Percentiles rank a stretch among this genome's conserved stretches.
phyloP scores from a whole-genome alignment of 2,329 filamentous ascomycete species.

The Sporothrix luriei region DNA sequence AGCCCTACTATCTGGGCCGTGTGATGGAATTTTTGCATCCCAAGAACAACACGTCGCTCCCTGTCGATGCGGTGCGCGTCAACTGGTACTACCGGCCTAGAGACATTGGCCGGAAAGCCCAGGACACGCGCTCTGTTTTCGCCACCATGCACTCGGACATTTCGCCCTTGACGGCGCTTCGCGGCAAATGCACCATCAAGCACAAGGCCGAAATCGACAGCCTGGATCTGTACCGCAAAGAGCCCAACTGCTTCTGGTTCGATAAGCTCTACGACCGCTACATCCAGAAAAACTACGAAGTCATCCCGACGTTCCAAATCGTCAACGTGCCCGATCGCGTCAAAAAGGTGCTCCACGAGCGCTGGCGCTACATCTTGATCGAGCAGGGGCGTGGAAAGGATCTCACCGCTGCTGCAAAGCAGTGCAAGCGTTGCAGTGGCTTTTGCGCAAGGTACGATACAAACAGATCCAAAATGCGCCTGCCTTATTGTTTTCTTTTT shows the following conservation, averaged over 20 bases:
- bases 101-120: conserved; percentile 89
- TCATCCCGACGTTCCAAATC: conserved; percentile 86
- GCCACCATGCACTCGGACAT: conserved; percentile 99
- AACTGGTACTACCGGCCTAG: conserved; percentile 99
- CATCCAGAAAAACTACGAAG: conserved; percentile 96
- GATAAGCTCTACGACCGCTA: conserved; percentile 98
- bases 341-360: conserved; percentile 92
- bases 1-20: conserved; percentile 95
- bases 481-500: not conserved
- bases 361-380: conserved; percentile 94
- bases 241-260: conserved; percentile 90
- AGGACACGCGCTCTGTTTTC: conserved; percentile 88
- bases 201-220: conserved; percentile 85
- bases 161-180: conserved; percentile 85
- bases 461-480: not conserved
- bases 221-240: conserved; percentile 81
- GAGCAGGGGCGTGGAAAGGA: conserved; percentile 94
- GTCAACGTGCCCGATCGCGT: conserved; percentile 96
- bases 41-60: conserved; percentile 70
- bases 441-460: conserved; percentile 84
- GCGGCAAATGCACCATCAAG: conserved; percentile 88
- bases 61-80: conserved; percentile 84
- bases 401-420: conserved; percentile 91
- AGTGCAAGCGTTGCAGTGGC: conserved; percentile 86
- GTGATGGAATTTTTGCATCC: conserved; percentile 97